Evolutionary conservation across 108 stramenopile species (phyloP), one percentile per base, ranked within the genome.

Genomic region (Ochromonas danica): DNA sequence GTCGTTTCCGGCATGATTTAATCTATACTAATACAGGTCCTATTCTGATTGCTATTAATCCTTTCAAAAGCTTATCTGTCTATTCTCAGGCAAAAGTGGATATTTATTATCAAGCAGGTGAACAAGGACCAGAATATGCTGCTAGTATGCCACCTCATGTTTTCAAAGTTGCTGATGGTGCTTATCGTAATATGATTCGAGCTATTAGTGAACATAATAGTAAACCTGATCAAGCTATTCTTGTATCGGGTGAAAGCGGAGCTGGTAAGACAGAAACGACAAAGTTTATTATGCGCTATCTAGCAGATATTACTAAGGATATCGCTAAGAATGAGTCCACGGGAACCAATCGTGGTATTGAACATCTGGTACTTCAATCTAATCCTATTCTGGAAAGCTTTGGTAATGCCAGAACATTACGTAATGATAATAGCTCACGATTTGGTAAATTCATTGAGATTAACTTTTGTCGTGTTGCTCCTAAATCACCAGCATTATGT

Each of bases 11-110:
- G 36, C 61, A 61, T 25, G 86, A 85, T 28, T 75, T 86, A 61
- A 93, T 93, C 1, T 96, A 96, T 83, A 95, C 95, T 3, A 86
- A 93, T 27, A 93, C 93, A 1, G 93, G 93, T 25, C 84, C 93
- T 43, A 94, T 96, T 81, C 81, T 95, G 30, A 88, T 96, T 42
- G 95, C 95, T 2, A 85, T 96, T 81, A 96, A 96, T 86, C 94
- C 95, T 1, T 96, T 93, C 87, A 61, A 61, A 42, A 86, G 87
- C 40, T 22, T 70, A 31, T 70, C 67, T 10, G 33, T 70, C 17
- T 70, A 70, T 40, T 10, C 67, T 38, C 39, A 22, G 14, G 67
- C 14, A 31, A 70, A 40, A 40, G 67, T 70, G 14, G 67, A 14
- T 38, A 22, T 22, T 70, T 70, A 70, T 40, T 17, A 31, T 40